Conservation (phyloP, 768 basidiomycete genomes). For the Strobilomyces confusus region DNA sequence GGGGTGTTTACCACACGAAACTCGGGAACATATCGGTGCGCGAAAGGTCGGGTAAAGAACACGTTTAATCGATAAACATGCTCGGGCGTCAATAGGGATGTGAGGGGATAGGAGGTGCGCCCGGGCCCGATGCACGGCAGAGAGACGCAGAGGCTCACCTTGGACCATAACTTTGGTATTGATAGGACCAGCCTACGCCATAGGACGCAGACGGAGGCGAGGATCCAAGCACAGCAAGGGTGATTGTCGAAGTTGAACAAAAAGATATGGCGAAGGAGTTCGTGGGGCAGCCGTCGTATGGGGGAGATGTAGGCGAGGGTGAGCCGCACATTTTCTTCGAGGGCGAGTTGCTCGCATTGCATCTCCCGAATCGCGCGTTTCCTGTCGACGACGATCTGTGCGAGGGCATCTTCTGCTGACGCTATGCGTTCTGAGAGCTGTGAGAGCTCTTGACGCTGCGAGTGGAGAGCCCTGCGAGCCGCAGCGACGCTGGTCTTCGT, state of each 20-base stretch:
- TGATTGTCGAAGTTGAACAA: conserved; percentile 63
- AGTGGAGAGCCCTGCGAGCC: conserved; percentile 46
- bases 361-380: conserved; percentile 52
- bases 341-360: conserved; percentile 40
- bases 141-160: conserved; percentile 43
- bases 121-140: not conserved
- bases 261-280: conserved; percentile 73
- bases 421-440: conserved; percentile 45
- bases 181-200: conserved; percentile 65
- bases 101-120: conserved; percentile 3
- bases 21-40: not conserved
- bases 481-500: conserved; percentile 49
- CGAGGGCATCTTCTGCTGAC: conserved; percentile 51
- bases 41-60: conserved; percentile 2
- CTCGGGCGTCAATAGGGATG: conserved; percentile 16
- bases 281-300: conserved; percentile 64
- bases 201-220: conserved; percentile 60
- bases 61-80: conserved; percentile 16
- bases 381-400: conserved; percentile 54
- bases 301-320: conserved; percentile 69
- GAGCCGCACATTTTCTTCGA: conserved; percentile 47
- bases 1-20: conserved; percentile 1
- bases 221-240: conserved; percentile 73
- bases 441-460: conserved; percentile 23
- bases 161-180: conserved; percentile 74